Percentiles rank a stretch among this genome's conserved stretches.
Evolutionary conservation across 176 grass and related monocot species (phyloP).

Genomic region (Aegilops tauschii): DNA sequence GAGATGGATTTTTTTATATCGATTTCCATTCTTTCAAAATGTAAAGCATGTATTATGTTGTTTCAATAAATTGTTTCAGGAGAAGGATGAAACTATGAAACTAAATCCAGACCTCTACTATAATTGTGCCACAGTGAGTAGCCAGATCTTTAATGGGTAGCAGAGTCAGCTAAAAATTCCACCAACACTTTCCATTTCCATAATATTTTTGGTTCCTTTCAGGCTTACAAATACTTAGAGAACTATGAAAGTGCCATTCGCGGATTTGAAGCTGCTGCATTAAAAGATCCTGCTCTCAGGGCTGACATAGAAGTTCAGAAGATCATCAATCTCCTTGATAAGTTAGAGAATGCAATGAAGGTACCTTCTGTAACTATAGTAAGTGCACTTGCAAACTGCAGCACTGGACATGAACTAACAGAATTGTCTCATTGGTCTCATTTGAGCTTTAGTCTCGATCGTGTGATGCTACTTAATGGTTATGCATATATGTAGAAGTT

Average conservation of each 20-base stretch:
- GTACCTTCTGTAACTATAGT: conserved; percentile 45
- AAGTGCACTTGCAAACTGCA: conserved; percentile 20
- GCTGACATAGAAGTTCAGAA: conserved; percentile 79
- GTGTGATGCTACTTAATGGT: neutral
- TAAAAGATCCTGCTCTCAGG: conserved; percentile 74
- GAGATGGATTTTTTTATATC: neutral
- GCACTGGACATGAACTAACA: conserved; percentile 8
- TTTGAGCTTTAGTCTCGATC: neutral
- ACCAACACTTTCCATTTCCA: conserved; percentile 1
- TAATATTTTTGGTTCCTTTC: conserved; percentile 21
- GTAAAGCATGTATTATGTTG: neutral
- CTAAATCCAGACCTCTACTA: conserved; percentile 88
- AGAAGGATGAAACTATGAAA: conserved; percentile 81
- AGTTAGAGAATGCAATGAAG: conserved; percentile 76
- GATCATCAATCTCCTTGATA: conserved; percentile 79
- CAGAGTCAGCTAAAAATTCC: neutral
- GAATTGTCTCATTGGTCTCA: neutral
- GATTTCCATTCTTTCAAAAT: conserved; percentile 23
- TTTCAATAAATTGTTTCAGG: conserved; percentile 48
- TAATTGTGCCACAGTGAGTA: conserved; percentile 86
- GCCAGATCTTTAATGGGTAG: neutral
- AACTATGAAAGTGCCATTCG: conserved; percentile 95
- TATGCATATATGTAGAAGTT: conserved; percentile 9
- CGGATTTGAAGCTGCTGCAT: conserved; percentile 85
- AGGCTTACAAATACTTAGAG: conserved; percentile 94